Evolutionary conservation across 2,329 filamentous ascomycete genomes (phyloP), one percentile per base, ranked within the genome.

Genomic region (Stemphylium beticola): DNA sequence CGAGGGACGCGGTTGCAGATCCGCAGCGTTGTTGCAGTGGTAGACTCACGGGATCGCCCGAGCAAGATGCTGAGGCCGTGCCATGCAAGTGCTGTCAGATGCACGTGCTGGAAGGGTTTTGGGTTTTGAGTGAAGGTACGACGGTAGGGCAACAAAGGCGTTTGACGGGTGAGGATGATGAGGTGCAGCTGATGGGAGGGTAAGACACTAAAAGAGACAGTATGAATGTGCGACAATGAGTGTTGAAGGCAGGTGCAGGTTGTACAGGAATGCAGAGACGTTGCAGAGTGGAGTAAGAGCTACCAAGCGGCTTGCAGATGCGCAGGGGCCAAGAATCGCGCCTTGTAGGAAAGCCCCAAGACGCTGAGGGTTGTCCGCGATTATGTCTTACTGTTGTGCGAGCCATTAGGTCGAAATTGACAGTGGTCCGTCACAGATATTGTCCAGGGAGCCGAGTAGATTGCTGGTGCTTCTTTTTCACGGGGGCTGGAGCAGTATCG

Each of bases 41-140:
- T 42, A 55, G 47, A 66, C 69, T 61, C 65, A 72, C 69, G 58
- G 61, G 47, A 65, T 57, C 56, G 57, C 62, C 53, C 58, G 62
- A 31, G 39, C 14, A 15, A 61, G 57, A 54, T 50, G 59, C 43
- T 41, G 57, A 44, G 49, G 46, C 37, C 24, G 43, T 57, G 49
- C 46, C 48, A 58, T 61, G 22, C 12, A 7, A 31, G 44, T 31
- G n/a, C 15, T 43, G 44, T 29, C 34, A 20, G 26, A 29, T 29
- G 26, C 26, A 29, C 26, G 26, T 29, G 26, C 26, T 14, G 18
- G 7, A 20, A 6, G 18, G 4, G 17, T 33, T 36, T 11, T 14
- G 14, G 34, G 26, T 17, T 18, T 15, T 24, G 18, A 45, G 12
- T 8, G 40, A 12, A 24, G 14, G 17, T 20, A 20, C 33, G 29